Conservation (phyloP, 345 rosid genomes). For the Murraya paniculata region DNA sequence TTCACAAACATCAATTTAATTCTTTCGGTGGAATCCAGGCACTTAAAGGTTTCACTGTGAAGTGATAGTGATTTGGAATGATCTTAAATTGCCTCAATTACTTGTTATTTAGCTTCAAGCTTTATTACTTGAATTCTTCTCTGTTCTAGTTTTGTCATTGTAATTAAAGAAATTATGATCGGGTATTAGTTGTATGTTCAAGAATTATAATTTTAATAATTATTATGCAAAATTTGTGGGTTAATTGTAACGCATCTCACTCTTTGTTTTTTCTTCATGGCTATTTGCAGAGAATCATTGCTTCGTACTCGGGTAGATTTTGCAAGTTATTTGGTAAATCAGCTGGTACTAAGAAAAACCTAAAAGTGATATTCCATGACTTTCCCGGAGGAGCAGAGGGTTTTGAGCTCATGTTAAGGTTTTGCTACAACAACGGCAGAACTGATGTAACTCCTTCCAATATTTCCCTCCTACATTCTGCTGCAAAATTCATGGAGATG, state of each 20-base stretch:
- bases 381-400: slow-evolving; percentile 81
- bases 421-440: slow-evolving; percentile 71
- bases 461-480: slow-evolving; percentile 52
- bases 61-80: slow-evolving; percentile 16
- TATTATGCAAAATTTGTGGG: neutral
- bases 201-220: neutral
- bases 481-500: slow-evolving; percentile 82
- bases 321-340: slow-evolving; percentile 64
- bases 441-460: slow-evolving; percentile 53
- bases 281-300: slow-evolving; percentile 59
- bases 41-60: slow-evolving; percentile 9
- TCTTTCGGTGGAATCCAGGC: slow-evolving; percentile 17
- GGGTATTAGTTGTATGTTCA: neutral
- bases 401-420: slow-evolving; percentile 73
- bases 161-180: neutral
- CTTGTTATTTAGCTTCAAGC: slow-evolving; percentile 2
- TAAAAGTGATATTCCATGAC: slow-evolving; percentile 77
- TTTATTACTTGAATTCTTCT: neutral
- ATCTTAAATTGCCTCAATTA: slow-evolving; percentile 6
- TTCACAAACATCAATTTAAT: neutral
- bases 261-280: slow-evolving; percentile 2
- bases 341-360: slow-evolving; percentile 29
- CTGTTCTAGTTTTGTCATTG: slow-evolving; percentile 1
- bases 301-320: slow-evolving; percentile 59
- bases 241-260: slow-evolving; percentile 1